phyloP scores from a whole-genome alignment of 23 red algal species.

The Gracilaria vermiculophylla region DNA sequence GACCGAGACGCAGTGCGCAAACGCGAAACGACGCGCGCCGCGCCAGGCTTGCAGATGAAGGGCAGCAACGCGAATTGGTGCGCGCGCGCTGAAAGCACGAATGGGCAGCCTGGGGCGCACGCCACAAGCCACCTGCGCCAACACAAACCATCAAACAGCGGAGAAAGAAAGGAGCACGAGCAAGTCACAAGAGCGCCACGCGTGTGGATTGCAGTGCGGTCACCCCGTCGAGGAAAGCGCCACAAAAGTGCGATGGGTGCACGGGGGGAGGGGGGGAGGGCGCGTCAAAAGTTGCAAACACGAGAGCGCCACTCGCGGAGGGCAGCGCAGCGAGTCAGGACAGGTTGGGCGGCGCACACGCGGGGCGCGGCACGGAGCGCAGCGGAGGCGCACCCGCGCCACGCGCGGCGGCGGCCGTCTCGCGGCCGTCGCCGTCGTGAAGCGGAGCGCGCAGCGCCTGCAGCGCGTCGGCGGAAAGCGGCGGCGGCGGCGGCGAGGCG shows the following conservation, averaged over 20 bases:
- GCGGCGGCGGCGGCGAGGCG: not conserved
- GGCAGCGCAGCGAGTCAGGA: not conserved
- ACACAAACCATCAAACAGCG: too few species aligned
- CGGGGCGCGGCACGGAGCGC: not conserved
- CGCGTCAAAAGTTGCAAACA: not conserved
- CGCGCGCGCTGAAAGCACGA: too few species aligned
- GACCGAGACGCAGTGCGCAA: too few species aligned
- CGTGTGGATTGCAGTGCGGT: slow-evolving; percentile 7
- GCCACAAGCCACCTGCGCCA: too few species aligned
- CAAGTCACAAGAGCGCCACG: too few species aligned
- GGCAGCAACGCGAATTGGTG: too few species aligned
- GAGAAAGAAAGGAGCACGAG: too few species aligned
- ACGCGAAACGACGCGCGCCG: too few species aligned
- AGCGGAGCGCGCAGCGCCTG: not conserved
- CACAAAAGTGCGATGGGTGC: not conserved
- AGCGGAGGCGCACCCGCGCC: not conserved
- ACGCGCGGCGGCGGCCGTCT: not conserved
- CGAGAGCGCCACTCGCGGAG: not conserved
- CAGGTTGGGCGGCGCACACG: not conserved
- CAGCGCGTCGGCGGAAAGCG: not conserved
- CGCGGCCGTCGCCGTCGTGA: not conserved
- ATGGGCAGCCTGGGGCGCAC: too few species aligned
- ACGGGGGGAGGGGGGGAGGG: not conserved
- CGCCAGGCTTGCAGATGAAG: too few species aligned
- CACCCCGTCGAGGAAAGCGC: too few species aligned